phyloP scores from a whole-genome alignment of 148 eudicot species.

The Rheum nobile region DNA sequence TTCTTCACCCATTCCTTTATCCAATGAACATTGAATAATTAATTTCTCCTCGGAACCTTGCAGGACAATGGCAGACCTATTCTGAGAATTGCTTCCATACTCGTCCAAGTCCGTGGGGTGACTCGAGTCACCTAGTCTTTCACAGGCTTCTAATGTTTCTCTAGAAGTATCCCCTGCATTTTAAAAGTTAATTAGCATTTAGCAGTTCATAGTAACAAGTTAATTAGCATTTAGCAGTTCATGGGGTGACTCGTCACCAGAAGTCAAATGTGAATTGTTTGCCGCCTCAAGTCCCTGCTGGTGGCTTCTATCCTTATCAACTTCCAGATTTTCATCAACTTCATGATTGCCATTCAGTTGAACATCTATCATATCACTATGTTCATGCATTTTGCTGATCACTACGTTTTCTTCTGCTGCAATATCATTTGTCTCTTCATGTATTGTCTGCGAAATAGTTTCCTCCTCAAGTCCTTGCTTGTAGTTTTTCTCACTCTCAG shows the following conservation, averaged over 20 bases:
- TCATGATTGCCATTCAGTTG: not conserved
- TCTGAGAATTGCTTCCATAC: not conserved
- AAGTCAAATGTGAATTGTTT: not conserved
- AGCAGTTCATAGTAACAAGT: not conserved
- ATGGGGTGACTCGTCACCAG: not conserved
- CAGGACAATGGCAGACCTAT: not conserved
- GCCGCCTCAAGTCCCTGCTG: not conserved
- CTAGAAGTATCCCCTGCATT: not conserved
- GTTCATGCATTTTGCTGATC: not conserved
- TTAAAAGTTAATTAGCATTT: not conserved
- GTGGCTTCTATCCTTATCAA: not conserved
- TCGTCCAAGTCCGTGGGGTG: not conserved
- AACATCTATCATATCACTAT: not conserved
- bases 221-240: too few species aligned
- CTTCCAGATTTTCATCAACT: conserved; percentile 2
- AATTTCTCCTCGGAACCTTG: not conserved
- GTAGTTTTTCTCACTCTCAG: not conserved
- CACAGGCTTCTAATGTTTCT: not conserved
- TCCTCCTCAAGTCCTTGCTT: not conserved
- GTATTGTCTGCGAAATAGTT: not conserved
- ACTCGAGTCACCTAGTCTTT: not conserved
- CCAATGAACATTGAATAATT: not conserved
- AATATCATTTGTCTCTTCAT: too few species aligned
- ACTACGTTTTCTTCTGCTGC: not conserved
- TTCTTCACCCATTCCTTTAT: not conserved